These are phyloP conservation scores for Termitomyces sp. DNA, from an alignment of 768 basidiomycete species.

Conservation along the genomic window DNA sequence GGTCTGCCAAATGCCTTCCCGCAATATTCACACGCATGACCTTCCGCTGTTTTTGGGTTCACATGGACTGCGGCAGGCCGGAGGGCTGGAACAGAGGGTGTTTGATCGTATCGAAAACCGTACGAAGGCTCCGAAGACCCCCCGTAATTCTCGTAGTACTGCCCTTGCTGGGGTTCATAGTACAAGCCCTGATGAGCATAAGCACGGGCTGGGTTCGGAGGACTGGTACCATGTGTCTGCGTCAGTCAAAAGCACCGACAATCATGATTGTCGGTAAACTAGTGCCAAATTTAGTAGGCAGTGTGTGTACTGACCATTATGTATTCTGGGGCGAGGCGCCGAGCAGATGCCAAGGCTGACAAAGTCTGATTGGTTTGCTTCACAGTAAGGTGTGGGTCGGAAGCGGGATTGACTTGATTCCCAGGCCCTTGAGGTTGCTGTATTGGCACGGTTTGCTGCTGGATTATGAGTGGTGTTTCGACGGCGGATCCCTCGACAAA, in stretches of 20 bases:
- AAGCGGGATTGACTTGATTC: conserved; percentile 5
- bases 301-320: conserved; percentile 5
- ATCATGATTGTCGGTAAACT: background rate
- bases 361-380: conserved; percentile 19
- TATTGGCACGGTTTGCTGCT: conserved; percentile 1
- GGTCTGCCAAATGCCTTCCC: conserved; percentile 18
- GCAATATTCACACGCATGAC: conserved; percentile 17
- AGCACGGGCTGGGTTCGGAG: conserved; percentile 1
- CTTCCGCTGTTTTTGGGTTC: conserved; percentile 9
- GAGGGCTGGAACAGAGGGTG: conserved; percentile 1
- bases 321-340: conserved; percentile 13
- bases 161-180: background rate
- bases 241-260: background rate
- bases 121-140: conserved; percentile 1
- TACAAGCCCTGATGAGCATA: background rate
- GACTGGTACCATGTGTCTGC: conserved; percentile 2
- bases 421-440: conserved; percentile 1
- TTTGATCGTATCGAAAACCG: background rate
- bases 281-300: background rate
- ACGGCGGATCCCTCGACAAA: conserved; percentile 1
- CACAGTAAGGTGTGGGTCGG: conserved; percentile 13
- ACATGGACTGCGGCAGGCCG: conserved; percentile 1
- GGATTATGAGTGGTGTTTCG: background rate
- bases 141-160: conserved; percentile 1
- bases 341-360: conserved; percentile 14